phyloP scores from a whole-genome alignment of 495 filamentous ascomycete genomes.

The Aspergillus nanangensis region DNA sequence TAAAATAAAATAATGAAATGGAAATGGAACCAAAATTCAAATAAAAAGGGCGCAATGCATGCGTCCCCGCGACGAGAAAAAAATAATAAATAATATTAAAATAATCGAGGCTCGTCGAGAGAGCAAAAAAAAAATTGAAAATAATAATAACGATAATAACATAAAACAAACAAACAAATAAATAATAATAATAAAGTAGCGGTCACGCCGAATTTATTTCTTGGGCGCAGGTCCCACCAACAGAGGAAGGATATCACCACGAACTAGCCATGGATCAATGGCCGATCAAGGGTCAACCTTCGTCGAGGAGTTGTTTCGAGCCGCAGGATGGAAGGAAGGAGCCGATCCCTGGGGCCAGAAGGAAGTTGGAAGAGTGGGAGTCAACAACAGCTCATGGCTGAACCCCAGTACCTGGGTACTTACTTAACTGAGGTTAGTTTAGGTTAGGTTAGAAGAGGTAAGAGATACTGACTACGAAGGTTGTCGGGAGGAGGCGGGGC shows the following conservation, averaged over 20 bases:
- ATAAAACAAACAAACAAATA: constrained; percentile 1
- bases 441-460: too few relatives aligned
- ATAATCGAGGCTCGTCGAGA: not conserved
- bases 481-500: too few relatives aligned
- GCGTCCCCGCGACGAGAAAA: not conserved
- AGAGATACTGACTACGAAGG: too few relatives aligned
- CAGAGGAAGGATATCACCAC: constrained; percentile 1
- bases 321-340: constrained; percentile 4
- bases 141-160: too few relatives aligned
- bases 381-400: not conserved
- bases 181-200: constrained; percentile 11
- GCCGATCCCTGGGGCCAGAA: constrained; percentile 4
- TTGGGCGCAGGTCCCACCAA: constrained; percentile 1
- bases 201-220: constrained; percentile 13
- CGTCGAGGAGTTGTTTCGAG: not conserved
- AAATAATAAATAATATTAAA: too few relatives aligned
- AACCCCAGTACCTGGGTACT: too few relatives aligned
- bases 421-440: too few relatives aligned
- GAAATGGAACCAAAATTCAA: constrained; percentile 2
- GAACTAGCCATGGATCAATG: constrained; percentile 9
- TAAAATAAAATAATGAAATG: not conserved
- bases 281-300: constrained; percentile 12
- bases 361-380: constrained; percentile 2
- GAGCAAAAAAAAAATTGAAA: not conserved
- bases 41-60: too few relatives aligned